Evolutionary conservation across 2,329 filamentous ascomycete genomes (phyloP), one percentile per base, ranked within the genome.

Genomic region (Claviceps lovelessii): DNA sequence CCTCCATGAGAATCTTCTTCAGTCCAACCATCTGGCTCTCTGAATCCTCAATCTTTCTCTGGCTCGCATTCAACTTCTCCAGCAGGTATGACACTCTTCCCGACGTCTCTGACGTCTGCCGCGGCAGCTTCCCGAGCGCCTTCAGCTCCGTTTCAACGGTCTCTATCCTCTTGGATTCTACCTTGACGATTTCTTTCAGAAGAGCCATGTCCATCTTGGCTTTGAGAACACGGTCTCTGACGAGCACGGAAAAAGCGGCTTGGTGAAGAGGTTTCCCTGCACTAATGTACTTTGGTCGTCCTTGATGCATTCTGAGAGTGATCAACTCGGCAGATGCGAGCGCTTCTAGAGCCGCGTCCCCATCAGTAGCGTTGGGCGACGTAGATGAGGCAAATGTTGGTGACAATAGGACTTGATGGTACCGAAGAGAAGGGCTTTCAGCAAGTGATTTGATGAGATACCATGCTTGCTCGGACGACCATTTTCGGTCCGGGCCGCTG

Each of bases 381-480:
- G 72, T 68, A 1, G 80, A 80, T 0, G 74, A 73, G 28, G 84
- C 81, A 70, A 94, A 95, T 0, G 87, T 78, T 54, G 86, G 82
- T 4, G 84, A 81, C 2, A 95, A 78, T 0, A 96, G 73, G 2
- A 95, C 76, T 63, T 94, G 86, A 68, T 95, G 91, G 74, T 95
- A 97, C 2, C 86, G 80, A 0, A 97, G 74, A 4, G 70, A 76
- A 6, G 84, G 80, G 11, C 80, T 73, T n/a, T 78, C 68, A 0
- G 88, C 85, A 15, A 98, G 81, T 35, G 80, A 75, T 65, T 87
- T 90, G 68, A 97, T 84, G 2, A 98, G 72, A 57, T 85, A 79
- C 93, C 93, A 97, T 0, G 89, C 91, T 72, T 97, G 93, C 64
- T 93, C 84, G 5, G 82, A 75, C 0, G 84, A 87, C 87, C 89